Evolutionary conservation across 2,329 filamentous ascomycete genomes (phyloP), one percentile per base, ranked within the genome.

Genomic region (Phoma sp.): DNA sequence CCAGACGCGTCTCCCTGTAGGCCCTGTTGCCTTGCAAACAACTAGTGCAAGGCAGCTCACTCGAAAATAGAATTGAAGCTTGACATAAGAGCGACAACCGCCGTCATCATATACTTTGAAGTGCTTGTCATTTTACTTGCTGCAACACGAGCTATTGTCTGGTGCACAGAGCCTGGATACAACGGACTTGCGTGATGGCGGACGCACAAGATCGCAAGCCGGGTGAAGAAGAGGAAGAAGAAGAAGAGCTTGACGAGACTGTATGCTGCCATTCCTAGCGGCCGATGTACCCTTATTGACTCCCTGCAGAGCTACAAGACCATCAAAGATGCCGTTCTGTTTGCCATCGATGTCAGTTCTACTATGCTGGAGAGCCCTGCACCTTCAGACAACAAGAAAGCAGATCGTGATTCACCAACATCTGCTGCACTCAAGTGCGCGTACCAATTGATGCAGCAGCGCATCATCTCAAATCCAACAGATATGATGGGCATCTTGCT

Each of bases 401-500:
- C 86, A 38, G 89, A 90, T 60, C 86, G 81, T 52, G 90, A 93
- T 67, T 93, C 89, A 39, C 87, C 93, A 4, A 82, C 91, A 0
- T 83, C 88, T 47, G 93, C 93, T 13, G 93, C 95, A 4, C 78
- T 99, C 44, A 96, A 96, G 81, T 97, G 91, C 67, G 95, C 93
- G 53, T 96, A 96, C 69, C 86, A 91, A 69, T 81, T 99, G 47
- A 97, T 99, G 91, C 91, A 98, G 77, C 93, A 98, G 78, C 91
- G 95, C 65, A 98, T 99, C 75, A 98, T 99, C 66, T 93, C 93
- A 3, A 93, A 93, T 58, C 95, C 95, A 1, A 93, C 89, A 69
- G 95, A 99, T 58, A 96, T 97, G 90, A 97, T 99, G 84, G 93
- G 93, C 2, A 89, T 99, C 24, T 75, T 99, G 33, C 81, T 99